These are phyloP conservation scores for Pichia sp. DNA, from an alignment of 1,139 yeast species.

Conservation along the genomic window DNA sequence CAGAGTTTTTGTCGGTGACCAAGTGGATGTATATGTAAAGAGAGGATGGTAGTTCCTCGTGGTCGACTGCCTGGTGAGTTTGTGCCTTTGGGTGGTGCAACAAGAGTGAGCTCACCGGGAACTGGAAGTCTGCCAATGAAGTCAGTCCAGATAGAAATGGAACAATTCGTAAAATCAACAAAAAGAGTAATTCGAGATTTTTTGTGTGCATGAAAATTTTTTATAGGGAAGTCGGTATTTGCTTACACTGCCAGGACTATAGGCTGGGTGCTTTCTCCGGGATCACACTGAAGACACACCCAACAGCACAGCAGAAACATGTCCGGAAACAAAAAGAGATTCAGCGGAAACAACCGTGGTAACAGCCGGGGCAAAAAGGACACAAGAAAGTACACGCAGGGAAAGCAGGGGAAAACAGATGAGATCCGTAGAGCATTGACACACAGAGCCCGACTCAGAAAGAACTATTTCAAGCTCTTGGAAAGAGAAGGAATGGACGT, in stretches of 20 bases:
- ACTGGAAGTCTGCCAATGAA: too few relatives aligned
- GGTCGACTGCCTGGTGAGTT: too few relatives aligned
- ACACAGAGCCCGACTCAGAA: constrained; percentile 82
- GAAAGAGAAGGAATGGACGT: constrained; percentile 63
- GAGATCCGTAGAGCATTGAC: constrained; percentile 77
- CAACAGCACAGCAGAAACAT: neutral
- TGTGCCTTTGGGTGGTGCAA: too few relatives aligned
- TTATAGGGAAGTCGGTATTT: neutral
- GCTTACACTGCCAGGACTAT: too few relatives aligned
- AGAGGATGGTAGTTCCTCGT: too few relatives aligned
- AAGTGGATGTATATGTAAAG: too few relatives aligned
- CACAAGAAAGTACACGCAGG: constrained; percentile 21
- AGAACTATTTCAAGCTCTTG: constrained; percentile 75
- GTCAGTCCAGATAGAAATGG: neutral
- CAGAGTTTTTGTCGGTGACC: too few relatives aligned
- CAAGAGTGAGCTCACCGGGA: too few relatives aligned
- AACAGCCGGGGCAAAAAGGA: constrained; percentile 7
- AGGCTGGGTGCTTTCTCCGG: too few relatives aligned
- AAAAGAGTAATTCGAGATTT: constrained; percentile 1
- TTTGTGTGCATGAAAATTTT: neutral
- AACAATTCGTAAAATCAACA: neutral
- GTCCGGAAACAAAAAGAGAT: neutral
- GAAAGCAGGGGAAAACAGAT: constrained; percentile 30
- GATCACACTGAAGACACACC: too few relatives aligned
- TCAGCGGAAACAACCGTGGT: neutral